These are phyloP conservation scores for Epichloe coenophiala DNA, from an alignment of 2,329 filamentous ascomycete genomes.

Conservation along the genomic window DNA sequence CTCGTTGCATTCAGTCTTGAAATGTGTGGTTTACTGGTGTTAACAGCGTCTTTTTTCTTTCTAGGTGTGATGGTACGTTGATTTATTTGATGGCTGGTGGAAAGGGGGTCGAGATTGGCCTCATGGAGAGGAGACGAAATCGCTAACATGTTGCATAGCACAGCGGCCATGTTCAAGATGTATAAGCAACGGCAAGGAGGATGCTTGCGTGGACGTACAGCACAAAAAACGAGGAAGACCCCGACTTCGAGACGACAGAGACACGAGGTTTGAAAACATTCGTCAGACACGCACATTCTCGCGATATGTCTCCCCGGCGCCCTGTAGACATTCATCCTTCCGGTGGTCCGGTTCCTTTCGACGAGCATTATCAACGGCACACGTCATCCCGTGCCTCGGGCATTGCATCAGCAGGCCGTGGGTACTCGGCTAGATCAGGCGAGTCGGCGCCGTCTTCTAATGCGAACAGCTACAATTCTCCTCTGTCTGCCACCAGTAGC, in stretches of 20 bases:
- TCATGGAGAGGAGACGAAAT: neutral
- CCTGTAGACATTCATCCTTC: constrained; percentile 38
- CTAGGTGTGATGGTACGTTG: constrained; percentile 2
- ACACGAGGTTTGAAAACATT: constrained; percentile 41
- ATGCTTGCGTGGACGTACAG: constrained; percentile 68
- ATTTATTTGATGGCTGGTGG: neutral
- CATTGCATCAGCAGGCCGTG: constrained; percentile 33
- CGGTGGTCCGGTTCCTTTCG: constrained; percentile 29
- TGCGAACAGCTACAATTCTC: neutral
- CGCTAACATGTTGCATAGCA: constrained; percentile 35
- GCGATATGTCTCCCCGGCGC: constrained; percentile 33
- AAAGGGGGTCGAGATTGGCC: neutral
- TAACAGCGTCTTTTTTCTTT: neutral
- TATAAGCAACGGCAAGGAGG: constrained; percentile 64
- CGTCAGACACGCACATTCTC: constrained; percentile 27
- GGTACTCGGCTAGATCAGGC: constrained; percentile 30
- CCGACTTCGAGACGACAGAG: constrained; percentile 59
- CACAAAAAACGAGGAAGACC: constrained; percentile 81
- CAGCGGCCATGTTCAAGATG: constrained; percentile 70
- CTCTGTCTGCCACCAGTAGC: constrained; percentile 17
- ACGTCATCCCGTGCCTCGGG: constrained; percentile 41
- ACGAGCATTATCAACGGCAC: constrained; percentile 30
- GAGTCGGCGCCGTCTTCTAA: constrained; percentile 27
- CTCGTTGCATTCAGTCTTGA: neutral
- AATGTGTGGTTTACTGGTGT: neutral